Conservation (phyloP, 2,329 filamentous ascomycete species). For the Mycosphaerelloides madeirae region DNA sequence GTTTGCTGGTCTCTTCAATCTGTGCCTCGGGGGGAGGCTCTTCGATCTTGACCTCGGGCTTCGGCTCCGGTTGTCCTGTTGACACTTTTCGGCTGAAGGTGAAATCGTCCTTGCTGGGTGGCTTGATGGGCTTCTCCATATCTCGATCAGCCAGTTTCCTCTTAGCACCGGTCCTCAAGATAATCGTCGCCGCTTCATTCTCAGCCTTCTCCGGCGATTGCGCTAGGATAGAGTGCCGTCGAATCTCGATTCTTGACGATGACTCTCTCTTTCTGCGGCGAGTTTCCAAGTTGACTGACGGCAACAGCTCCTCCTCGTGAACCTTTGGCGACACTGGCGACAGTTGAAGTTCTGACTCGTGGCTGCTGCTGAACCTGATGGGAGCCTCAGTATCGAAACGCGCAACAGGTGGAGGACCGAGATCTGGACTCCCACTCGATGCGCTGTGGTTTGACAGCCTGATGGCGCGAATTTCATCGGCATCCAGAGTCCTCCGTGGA, state of each 20-base stretch:
- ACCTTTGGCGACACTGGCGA: constrained; percentile 20
- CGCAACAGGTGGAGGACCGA: constrained; percentile 56
- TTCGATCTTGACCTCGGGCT: constrained; percentile 1
- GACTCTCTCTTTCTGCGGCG: constrained; percentile 51
- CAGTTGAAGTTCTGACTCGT: not conserved
- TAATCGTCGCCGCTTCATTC: constrained; percentile 28
- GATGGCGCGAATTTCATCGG: constrained; percentile 53
- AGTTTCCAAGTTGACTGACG: constrained; percentile 49
- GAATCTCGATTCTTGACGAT: constrained; percentile 39
- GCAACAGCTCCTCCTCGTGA: constrained; percentile 34
- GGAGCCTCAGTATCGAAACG: constrained; percentile 49
- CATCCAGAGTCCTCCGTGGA: constrained; percentile 60
- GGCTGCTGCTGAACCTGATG: not conserved
- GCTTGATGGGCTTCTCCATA: constrained; percentile 38
- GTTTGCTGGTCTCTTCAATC: constrained; percentile 4
- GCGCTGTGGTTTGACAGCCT: constrained; percentile 48
- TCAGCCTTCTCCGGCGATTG: constrained; percentile 37
- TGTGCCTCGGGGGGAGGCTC: constrained; percentile 14
- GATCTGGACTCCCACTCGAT: constrained; percentile 59
- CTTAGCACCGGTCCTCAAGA: constrained; percentile 49
- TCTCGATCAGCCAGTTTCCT: constrained; percentile 54
- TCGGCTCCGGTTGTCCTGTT: constrained; percentile 11
- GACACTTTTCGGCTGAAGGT: constrained; percentile 41
- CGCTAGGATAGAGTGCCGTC: constrained; percentile 40
- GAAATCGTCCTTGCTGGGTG: constrained; percentile 39